Percentiles rank a stretch among this genome's conserved stretches.
Evolutionary conservation across 1,284 basidiomycete genomes (phyloP).

Genomic region (Xerocomus nothofagi): DNA sequence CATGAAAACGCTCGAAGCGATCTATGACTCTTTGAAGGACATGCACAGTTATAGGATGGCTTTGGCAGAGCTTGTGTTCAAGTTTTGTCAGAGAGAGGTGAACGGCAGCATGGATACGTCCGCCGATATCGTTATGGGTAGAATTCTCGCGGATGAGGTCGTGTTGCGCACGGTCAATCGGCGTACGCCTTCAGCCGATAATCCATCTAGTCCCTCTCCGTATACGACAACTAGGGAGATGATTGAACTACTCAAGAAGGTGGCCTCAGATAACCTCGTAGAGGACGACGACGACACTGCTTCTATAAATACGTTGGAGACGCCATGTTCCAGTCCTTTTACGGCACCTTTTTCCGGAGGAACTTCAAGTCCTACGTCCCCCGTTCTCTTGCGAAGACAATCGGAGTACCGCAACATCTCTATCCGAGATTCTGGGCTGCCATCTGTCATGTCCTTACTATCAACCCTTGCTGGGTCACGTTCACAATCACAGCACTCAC

Average conservation of each 20-base stretch:
- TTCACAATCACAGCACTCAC: conserved; percentile 51
- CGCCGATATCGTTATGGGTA: conserved; percentile 55
- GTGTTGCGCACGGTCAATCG: conserved; percentile 45
- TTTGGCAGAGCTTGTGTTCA: conserved; percentile 57
- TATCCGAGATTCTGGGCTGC: conserved; percentile 43
- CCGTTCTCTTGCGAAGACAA: conserved; percentile 55
- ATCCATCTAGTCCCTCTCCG: conserved; percentile 26
- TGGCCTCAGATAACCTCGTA: conserved; percentile 38
- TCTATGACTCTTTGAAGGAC: conserved; percentile 66
- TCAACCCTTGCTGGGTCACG: conserved; percentile 62
- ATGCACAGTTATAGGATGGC: conserved; percentile 63
- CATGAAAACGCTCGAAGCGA: conserved; percentile 53
- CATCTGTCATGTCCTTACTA: conserved; percentile 63
- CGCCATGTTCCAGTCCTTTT: conserved; percentile 37
- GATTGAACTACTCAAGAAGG: conserved; percentile 41
- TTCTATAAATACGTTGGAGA: conserved; percentile 39
- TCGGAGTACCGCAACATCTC: conserved; percentile 45
- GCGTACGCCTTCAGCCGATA: conserved; percentile 33
- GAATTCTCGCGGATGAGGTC: conserved; percentile 61
- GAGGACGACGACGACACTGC: conserved; percentile 45
- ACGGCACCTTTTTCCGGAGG: conserved; percentile 32
- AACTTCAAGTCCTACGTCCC: conserved; percentile 44
- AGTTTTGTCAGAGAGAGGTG: conserved; percentile 48
- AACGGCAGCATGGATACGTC: conserved; percentile 31
- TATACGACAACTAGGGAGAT: conserved; percentile 32